These are phyloP conservation scores for Gamsiella multidivaricata DNA, from an alignment of 192 early-diverging fungal species.

Conservation along the genomic window DNA sequence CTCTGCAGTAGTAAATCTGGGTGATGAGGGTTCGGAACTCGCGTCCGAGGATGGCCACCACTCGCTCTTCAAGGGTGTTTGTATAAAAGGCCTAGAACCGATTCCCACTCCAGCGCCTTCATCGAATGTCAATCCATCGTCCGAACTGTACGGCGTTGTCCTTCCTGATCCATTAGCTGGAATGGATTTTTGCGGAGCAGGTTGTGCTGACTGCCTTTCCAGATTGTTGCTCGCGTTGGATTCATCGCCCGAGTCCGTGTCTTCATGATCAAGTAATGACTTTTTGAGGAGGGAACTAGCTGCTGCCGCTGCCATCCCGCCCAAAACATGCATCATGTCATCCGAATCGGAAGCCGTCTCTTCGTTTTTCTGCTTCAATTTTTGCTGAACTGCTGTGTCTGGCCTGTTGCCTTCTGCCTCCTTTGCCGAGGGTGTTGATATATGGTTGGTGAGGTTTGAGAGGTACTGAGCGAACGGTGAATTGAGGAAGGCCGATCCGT, in stretches of 20 bases:
- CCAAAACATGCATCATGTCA: not conserved
- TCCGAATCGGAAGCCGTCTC: not conserved
- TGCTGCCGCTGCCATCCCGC: not conserved
- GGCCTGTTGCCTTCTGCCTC: not conserved
- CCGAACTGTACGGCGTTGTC: slow-evolving; percentile 2
- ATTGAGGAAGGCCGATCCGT: not conserved
- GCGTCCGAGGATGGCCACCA: not conserved
- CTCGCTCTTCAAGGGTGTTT: not conserved
- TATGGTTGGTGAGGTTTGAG: not conserved
- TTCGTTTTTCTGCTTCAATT: not conserved
- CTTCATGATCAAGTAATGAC: not conserved
- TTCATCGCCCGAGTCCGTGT: slow-evolving; percentile 23
- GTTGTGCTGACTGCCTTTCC: not conserved
- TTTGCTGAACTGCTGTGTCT: not conserved
- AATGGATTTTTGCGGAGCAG: not conserved
- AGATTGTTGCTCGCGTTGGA: not conserved
- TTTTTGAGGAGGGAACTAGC: slow-evolving; percentile 2
- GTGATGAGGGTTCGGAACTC: not conserved
- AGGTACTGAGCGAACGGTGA: too few species aligned
- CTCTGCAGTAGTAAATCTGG: not conserved
- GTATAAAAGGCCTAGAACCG: not conserved
- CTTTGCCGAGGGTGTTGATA: not conserved
- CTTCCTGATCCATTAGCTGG: not conserved
- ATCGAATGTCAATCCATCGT: slow-evolving; percentile 11
- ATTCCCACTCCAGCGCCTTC: slow-evolving; percentile 17